Evolutionary conservation across 805 yeast species (phyloP).

Genomic region (Candida vartiovaarae): DNA sequence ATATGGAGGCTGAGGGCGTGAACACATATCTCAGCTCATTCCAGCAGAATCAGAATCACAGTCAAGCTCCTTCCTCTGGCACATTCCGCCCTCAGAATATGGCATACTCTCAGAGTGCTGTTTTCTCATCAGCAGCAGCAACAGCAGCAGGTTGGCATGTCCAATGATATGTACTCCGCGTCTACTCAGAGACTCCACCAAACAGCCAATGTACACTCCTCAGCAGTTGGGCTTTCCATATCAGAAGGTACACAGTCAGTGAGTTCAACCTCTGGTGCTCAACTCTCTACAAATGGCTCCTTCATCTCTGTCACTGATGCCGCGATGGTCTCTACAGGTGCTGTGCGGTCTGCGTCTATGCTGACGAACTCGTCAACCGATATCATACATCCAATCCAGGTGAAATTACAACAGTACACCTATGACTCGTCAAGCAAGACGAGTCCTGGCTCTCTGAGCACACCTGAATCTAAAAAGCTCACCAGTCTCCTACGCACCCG

Average conservation of each 20-base stretch:
- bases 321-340: no score
- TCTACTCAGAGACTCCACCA: no score
- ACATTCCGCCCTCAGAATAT: neutral
- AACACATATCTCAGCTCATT: neutral
- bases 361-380: neutral
- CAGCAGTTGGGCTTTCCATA: no score
- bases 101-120: no score
- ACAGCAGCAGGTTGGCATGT: no score
- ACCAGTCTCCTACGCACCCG: neutral
- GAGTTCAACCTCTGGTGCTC: no score
- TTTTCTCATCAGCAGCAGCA: neutral
- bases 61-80: neutral
- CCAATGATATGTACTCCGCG: no score
- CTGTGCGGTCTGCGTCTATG: no score
- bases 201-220: no score
- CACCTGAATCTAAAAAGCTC: neutral
- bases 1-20: conserved; percentile 5
- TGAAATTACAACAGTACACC: neutral
- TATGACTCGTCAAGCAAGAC: neutral
- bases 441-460: neutral
- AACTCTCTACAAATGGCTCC: no score
- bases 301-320: no score
- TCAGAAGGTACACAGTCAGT: no score
- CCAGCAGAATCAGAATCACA: neutral
- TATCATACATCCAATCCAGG: neutral